Percentiles rank a stretch among this genome's conserved stretches.
Conservation (phyloP, 2,329 filamentous ascomycete species). For the Penicillium sp. region DNA sequence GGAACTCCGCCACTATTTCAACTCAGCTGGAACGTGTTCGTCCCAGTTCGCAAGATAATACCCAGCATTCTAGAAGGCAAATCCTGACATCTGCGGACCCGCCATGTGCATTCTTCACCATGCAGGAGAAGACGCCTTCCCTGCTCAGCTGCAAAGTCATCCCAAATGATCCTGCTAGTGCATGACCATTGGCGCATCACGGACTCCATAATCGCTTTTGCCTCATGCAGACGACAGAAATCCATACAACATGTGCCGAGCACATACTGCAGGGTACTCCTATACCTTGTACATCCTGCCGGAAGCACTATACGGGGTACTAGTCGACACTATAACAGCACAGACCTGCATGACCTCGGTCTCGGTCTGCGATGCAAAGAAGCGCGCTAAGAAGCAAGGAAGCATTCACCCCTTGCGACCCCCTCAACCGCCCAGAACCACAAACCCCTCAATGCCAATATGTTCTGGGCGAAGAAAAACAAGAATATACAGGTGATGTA, state of each 20-base stretch:
- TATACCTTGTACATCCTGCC: background rate
- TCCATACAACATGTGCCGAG: background rate
- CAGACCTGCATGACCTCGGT: background rate
- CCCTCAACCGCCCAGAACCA: background rate
- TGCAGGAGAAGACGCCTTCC: background rate
- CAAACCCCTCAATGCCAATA: background rate
- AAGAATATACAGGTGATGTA: background rate
- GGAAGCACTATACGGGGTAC: background rate
- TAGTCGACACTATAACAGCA: background rate
- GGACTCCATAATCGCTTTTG: background rate
- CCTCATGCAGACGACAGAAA: background rate
- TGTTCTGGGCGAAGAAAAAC: background rate
- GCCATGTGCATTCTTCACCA: conserved; percentile 2
- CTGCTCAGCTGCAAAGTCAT: background rate
- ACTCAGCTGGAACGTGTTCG: background rate
- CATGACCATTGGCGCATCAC: background rate
- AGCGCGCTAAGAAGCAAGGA: conserved; percentile 6
- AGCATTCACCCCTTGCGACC: background rate
- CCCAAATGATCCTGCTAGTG: background rate
- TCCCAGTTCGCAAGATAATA: background rate
- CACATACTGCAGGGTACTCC: background rate
- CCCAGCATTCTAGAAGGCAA: background rate
- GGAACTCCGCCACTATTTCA: background rate
- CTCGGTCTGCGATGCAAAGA: background rate
- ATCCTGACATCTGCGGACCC: background rate